Base-by-base conservation (phyloP, 495 filamentous ascomycete genomes). In the Xylaria nigripes region DNA sequence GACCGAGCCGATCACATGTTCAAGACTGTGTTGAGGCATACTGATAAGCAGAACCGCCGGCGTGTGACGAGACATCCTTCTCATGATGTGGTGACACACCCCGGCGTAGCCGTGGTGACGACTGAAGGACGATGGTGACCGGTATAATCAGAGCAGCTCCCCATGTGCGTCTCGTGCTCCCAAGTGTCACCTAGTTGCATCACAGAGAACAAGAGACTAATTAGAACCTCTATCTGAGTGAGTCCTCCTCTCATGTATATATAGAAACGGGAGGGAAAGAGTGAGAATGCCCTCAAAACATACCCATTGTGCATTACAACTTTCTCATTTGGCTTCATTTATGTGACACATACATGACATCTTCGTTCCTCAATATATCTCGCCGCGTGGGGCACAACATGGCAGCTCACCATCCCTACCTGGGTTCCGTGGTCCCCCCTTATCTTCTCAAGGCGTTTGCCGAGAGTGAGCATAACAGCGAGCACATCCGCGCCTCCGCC, bases 401-500 rank as follows among this genome's bases (percentile, higher is more conserved):
- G 63, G 54, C 61, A 9, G 30, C 58, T 41, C 58, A 44, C 9
- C 47, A 49, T 23, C 47, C 46, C 51, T 43, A 65, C 25, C 57
- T 70, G 44, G 71, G 70, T 56, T 63, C 51, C 34, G 64, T 70
- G 29, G 68, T 71, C 19, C 70, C 70, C 4, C 69, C 70, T 1
- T 68, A 73, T 50, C 60, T 73, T 22, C 67, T 73, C 23, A 51
- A 44, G 46, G 63, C 68, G 52, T 68, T 73, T 44, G 63, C 63
- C 38, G 62, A 68, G 3, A 66, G 62, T 45, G 59, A 60, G 30
- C 42, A 57, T 43, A 66, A 64, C 25, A 53, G 57, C 41, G 63
- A 67, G 2, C 51, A 52, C 6, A 41, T 51, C 30, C 62, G 66
- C 23, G 51, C 57, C 23, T 57, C 59, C 8, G 68, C 69, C 27